Percentiles rank a stretch among this genome's conserved stretches.
These are phyloP conservation scores for Colletotrichum trifolii DNA, from an alignment of 2,329 filamentous ascomycete species.

Conservation along the genomic window DNA sequence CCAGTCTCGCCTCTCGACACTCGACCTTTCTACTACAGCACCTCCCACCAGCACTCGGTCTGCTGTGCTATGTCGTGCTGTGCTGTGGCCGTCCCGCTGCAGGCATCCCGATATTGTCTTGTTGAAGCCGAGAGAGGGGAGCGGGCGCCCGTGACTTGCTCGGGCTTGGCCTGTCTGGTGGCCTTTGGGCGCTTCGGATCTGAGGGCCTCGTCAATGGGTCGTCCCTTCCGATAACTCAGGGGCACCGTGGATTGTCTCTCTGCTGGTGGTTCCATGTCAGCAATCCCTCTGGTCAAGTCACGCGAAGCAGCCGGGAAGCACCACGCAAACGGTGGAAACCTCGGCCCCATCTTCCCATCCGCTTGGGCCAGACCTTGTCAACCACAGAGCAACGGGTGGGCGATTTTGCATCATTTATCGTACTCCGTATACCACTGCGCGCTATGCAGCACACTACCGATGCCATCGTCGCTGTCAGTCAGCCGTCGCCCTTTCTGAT, in stretches of 20 bases:
- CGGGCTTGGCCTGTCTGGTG: constrained; percentile 2
- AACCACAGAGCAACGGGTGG: no score
- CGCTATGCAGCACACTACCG: background rate
- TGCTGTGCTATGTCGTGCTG: constrained; percentile 2
- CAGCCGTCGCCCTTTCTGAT: constrained; percentile 28
- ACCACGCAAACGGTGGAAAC: no score
- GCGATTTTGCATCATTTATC: no score
- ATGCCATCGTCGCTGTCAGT: constrained; percentile 29
- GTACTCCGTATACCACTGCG: no score
- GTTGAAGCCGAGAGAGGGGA: constrained; percentile 18
- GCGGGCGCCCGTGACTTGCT: constrained; percentile 9
- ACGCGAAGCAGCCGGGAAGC: no score
- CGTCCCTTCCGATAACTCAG: background rate
- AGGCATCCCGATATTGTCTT: constrained; percentile 23
- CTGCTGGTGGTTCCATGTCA: constrained; percentile 7
- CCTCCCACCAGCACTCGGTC: background rate
- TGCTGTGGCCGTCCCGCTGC: constrained; percentile 11
- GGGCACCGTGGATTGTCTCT: constrained; percentile 17
- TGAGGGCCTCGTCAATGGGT: constrained; percentile 10
- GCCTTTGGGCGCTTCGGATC: constrained; percentile 16
- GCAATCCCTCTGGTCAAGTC: no score
- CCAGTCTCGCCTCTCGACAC: constrained; percentile 10
- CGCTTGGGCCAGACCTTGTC: no score
- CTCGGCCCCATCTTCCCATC: no score
- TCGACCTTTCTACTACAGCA: constrained; percentile 6